Evolutionary conservation across 2,329 filamentous ascomycete species (phyloP), one percentile per base, ranked within the genome.

Genomic region (Pseudopithomyces chartarum): DNA sequence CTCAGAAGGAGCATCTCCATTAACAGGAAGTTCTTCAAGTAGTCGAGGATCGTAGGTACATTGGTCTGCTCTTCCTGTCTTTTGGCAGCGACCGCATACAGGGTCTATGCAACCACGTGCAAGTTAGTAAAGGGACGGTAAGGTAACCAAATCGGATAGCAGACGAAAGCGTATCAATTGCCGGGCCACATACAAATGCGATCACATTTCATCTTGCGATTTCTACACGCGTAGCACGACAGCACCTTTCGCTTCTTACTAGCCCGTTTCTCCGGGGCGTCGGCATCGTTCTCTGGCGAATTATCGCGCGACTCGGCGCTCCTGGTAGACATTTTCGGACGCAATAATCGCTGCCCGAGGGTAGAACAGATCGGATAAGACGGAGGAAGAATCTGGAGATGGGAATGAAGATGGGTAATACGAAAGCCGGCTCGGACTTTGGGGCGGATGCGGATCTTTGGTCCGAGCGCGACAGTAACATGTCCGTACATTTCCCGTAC

Each of bases 161-260:
- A 34, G 4, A 7, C 13, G 7, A 7, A 1, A 15, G n/a, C 13
- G n/a, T n/a, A n/a, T 20, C 17, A 15, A 34, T n/a, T 15, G n/a
- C 38, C 17, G 8, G 26, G 15, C 33, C 19, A 51, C 48, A 3
- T 51, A 51, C 48, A 74, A 4, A 74, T 69, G 38, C 79, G 76
- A 60, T 81, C 79, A 61, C 79, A 81, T 61, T 80, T 79, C 60
- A 81, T 75, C 61, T 80, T 81, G n/a, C 79, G 71, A 42, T 73
- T 73, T 49, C 79, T 74, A 67, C 79, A 81, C 12, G 79, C 76
- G 58, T 76, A 79, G 58, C 79, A 81, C 2, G 79, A 81, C 8
- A 81, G 64, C 15, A 80, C 79, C 63, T 80, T 81, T 17, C 79
- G 71, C 55, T 79, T 76, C 59, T 74, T 75, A 52, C 68, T 69